These are phyloP conservation scores for Sergeia podlipaevii DNA, from an alignment of 208 protist species.

Conservation along the genomic window DNA sequence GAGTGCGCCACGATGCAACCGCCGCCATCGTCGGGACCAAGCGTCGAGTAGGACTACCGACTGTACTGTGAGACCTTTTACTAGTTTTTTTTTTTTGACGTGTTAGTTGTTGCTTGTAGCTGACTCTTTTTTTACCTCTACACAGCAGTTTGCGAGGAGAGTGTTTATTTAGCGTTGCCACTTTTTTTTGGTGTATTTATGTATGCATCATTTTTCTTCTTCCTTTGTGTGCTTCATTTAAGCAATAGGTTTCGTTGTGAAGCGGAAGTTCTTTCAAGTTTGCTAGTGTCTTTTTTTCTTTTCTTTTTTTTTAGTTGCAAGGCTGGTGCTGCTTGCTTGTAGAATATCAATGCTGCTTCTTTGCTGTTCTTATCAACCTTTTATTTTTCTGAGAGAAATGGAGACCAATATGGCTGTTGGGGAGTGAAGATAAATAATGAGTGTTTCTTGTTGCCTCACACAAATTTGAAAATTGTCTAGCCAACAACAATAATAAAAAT, in stretches of 20 bases:
- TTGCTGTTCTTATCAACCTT: background rate
- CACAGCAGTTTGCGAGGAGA: too few species aligned
- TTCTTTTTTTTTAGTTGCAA: background rate
- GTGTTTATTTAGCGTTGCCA: background rate
- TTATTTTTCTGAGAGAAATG: constrained; percentile 1
- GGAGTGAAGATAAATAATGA: too few species aligned
- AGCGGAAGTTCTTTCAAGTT: constrained; percentile 5
- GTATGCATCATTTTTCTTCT: constrained; percentile 1
- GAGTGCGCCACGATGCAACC: constrained; percentile 47
- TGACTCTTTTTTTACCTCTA: background rate
- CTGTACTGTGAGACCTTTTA: too few species aligned
- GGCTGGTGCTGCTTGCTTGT: constrained; percentile 2
- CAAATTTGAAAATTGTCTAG: too few species aligned
- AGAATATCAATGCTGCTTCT: background rate
- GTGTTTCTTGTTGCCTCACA: too few species aligned
- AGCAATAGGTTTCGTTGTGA: too few species aligned
- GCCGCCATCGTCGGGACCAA: background rate
- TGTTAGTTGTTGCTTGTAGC: background rate
- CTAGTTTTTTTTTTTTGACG: too few species aligned
- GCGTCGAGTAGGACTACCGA: too few species aligned
- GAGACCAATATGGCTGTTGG: too few species aligned
- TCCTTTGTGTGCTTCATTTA: too few species aligned
- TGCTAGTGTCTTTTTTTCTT: background rate
- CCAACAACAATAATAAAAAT: too few species aligned
- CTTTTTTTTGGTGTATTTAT: background rate